Base-by-base conservation (phyloP, 495 filamentous ascomycete genomes). In the Pyrenula aspistea region DNA sequence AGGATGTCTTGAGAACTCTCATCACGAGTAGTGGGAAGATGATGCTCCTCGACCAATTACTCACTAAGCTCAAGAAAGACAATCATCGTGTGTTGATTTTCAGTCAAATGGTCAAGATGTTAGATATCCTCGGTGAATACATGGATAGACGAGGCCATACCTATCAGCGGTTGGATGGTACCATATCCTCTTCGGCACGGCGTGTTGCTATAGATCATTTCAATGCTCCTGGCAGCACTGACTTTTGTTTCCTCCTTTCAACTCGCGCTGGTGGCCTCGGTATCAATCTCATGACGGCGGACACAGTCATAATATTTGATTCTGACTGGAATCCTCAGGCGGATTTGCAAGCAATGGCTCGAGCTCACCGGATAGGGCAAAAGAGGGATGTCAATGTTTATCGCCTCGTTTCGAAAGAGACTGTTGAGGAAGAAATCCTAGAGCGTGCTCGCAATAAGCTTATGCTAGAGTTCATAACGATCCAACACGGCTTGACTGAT, bases 251-350 rank as follows among this genome's bases (percentile, higher is more conserved):
- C 68, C 79, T 97, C 12, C 78, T 99, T 2, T 97, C 93, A 10
- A 99, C 93, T 1, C 81, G 93, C 63, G 93, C 93, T 51, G 93
- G 93, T 72, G 93, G 93, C 65, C 80, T 99, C 19, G 93, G 93
- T 52, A 97, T 99, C 73, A 99, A 99, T 63, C 71, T 99, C 50
- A 97, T 96, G 91, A 96, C 93, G 52, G 93, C 93, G 1, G 93
- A 99, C 65, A 97, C 94, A 0, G 94, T 99, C 57, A 88, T 99
- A 60, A 80, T 99, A 48, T 97, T 97, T 62, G 93, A 99, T 66
- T 97, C 94, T 0, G 93, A 99, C 65, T 99, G 94, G 94, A 99
- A 99, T 59, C 93, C 93, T 12, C 93, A 99, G 67, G 93, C 93
- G 0, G 93, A 99, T 76, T 73, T 99, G 55, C 93, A 99, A 62